Evolutionary conservation across 2,329 filamentous ascomycete genomes (phyloP).

Genomic region (Pseudogymnoascus sp.): DNA sequence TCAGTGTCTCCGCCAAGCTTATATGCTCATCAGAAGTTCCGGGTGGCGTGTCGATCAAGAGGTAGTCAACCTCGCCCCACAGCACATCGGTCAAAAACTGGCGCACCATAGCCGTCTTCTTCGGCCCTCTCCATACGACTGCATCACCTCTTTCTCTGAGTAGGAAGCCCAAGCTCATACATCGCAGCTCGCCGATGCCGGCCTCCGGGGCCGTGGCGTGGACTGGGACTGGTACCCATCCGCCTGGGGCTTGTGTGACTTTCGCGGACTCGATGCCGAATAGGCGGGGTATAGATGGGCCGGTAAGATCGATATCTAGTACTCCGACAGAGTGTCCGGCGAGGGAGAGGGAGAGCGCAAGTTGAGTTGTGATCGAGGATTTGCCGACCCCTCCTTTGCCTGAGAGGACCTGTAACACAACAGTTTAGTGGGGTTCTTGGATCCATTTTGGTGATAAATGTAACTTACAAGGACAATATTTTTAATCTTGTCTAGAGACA

Average conservation of each 20-base stretch:
- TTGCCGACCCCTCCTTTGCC: slow-evolving; percentile 98
- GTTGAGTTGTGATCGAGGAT: slow-evolving; percentile 93
- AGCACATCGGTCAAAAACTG: slow-evolving; percentile 90
- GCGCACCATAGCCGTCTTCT: slow-evolving; percentile 98
- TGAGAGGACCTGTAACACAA: slow-evolving; percentile 60
- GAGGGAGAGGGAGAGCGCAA: slow-evolving; percentile 81
- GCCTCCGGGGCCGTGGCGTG: slow-evolving; percentile 52
- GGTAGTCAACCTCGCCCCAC: slow-evolving; percentile 82
- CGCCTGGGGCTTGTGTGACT: slow-evolving; percentile 83
- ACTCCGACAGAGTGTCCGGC: slow-evolving; percentile 87
- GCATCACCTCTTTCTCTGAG: slow-evolving; percentile 78
- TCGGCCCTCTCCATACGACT: slow-evolving; percentile 94
- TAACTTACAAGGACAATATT: slow-evolving; percentile 65
- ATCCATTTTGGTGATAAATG: neutral
- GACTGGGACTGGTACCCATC: slow-evolving; percentile 85
- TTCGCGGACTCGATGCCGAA: slow-evolving; percentile 84
- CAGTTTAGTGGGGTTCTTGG: neutral
- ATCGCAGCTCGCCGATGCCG: slow-evolving; percentile 60
- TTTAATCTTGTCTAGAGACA: slow-evolving; percentile 65
- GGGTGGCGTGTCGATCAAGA: slow-evolving; percentile 92
- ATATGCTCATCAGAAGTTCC: slow-evolving; percentile 98
- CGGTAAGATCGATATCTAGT: slow-evolving; percentile 92
- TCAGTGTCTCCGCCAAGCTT: slow-evolving; percentile 79
- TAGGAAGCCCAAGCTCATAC: slow-evolving; percentile 92
- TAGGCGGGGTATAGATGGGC: slow-evolving; percentile 91